These are phyloP conservation scores for Skeletonema grethae DNA, from an alignment of 108 stramenopile species.

Conservation along the genomic window DNA sequence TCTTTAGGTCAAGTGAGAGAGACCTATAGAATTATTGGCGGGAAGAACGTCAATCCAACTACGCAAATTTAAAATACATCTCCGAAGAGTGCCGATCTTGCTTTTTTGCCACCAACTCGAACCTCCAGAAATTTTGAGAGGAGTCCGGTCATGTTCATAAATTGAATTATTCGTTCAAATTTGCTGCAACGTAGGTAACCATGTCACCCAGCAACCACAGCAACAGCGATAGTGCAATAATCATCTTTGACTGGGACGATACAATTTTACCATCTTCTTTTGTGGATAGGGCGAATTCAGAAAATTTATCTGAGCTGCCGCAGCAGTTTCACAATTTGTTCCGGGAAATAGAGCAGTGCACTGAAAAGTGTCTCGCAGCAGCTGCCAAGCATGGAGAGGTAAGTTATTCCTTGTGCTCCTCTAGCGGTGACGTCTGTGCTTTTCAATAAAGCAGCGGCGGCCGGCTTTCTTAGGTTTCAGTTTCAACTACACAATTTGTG, in stretches of 20 bases:
- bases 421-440: neutral
- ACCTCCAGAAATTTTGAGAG: neutral
- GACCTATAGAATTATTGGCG: too few relatives aligned
- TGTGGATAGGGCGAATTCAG: conserved; percentile 72
- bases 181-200: neutral
- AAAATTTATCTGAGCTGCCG: conserved; percentile 69
- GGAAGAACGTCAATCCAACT: too few relatives aligned
- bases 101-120: too few relatives aligned
- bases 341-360: conserved; percentile 65
- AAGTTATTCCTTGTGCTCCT: conserved; percentile 13
- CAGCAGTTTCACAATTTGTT: conserved; percentile 76
- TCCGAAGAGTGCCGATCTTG: too few relatives aligned
- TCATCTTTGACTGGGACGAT: conserved; percentile 94
- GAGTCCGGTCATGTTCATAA: neutral
- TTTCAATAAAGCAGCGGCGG: neutral
- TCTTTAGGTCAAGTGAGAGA: too few relatives aligned
- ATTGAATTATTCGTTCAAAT: conserved; percentile 6
- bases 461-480: neutral
- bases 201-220: conserved; percentile 10
- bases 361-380: conserved; percentile 72
- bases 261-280: conserved; percentile 90
- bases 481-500: neutral
- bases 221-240: conserved; percentile 29
- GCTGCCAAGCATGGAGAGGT: conserved; percentile 86
- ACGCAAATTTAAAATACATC: too few relatives aligned